A percentile compares a stretch with the other conserved stretches of the same genome.
These are phyloP conservation scores for Micromonas commoda DNA, from an alignment of 139 green algal genomes.

Conservation along the genomic window DNA sequence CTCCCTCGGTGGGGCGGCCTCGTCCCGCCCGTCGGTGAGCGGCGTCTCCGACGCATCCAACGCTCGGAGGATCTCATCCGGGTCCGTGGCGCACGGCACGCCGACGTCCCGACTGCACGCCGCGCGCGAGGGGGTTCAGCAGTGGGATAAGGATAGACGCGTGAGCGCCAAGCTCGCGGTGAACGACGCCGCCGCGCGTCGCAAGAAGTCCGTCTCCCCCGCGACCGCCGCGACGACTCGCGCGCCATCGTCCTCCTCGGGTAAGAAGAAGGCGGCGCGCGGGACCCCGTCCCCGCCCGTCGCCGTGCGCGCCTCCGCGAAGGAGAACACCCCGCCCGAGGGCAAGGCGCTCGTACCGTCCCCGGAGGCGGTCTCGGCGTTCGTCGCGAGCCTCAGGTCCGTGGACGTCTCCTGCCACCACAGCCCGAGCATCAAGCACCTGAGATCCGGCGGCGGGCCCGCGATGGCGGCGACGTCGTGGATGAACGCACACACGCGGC, in stretches of 20 bases:
- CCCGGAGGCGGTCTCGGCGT: neutral
- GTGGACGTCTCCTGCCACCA: neutral
- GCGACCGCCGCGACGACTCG: neutral
- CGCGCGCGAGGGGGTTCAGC: too few relatives aligned
- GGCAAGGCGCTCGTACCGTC: neutral
- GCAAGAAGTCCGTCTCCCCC: neutral
- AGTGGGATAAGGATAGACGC: too few relatives aligned
- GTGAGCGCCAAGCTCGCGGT: too few relatives aligned
- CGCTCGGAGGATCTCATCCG: too few relatives aligned
- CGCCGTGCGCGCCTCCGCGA: neutral
- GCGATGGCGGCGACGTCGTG: neutral
- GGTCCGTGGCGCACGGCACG: too few relatives aligned
- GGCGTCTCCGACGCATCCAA: too few relatives aligned
- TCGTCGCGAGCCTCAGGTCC: neutral
- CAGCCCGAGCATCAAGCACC: neutral
- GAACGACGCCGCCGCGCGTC: too few relatives aligned
- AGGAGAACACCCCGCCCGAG: neutral
- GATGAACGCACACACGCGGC: neutral
- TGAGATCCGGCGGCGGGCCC: neutral
- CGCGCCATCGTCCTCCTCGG: neutral
- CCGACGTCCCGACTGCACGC: too few relatives aligned
- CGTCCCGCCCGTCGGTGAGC: neutral
- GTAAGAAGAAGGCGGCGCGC: neutral
- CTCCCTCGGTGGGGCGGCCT: neutral
- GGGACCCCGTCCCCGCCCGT: neutral